Base-by-base conservation (phyloP, 2,329 filamentous ascomycete genomes). In the Madurella fahalii region DNA sequence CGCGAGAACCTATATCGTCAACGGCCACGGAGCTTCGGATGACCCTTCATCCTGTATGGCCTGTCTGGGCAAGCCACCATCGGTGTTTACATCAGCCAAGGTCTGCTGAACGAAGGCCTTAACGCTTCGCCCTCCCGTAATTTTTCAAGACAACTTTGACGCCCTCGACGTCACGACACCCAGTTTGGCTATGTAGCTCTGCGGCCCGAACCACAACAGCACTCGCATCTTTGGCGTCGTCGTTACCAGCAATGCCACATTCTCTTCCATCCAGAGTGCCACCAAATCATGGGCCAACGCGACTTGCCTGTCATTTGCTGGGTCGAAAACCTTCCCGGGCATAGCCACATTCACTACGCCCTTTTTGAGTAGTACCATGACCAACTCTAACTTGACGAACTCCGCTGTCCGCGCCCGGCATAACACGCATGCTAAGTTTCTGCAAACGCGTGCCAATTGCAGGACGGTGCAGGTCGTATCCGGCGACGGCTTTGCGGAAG, bases 151-250 rank as follows among this genome's bases (percentile, higher is more conserved):
- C 37, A 51, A 42, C 57, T 40, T 56, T 67, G 54, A 56, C 31
- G 57, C 54, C 5, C 52, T 65, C 47, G 52, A 65, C 34, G 52
- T 49, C 18, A 20, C 46, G 16, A 40, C 65, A 18, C 62, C 62
- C 1, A 66, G 58, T 44, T 40, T 72, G 48, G 69, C 67, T 25
- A 69, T 73, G 62, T 69, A 74, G 61, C 67, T 72, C 41, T 73
- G 71, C 54, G 62, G 60, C 9, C 47, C 64, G 1, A 53, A 52
- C 50, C 66, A 65, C 50, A 65, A 67, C 48, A 63, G 60, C 42
- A 57, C 62, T 5, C 71, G 71, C 54, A 64, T 64, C 31, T 69
- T 73, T 57, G 69, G 70, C 16, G 52, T 71, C 34, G 60, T 69
- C 18, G 66, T 66, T 8, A 62, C 65, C 5, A 69, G 64, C 58